Base-by-base conservation (phyloP, 306 rosid genomes). In the Prosopis cineraria region DNA sequence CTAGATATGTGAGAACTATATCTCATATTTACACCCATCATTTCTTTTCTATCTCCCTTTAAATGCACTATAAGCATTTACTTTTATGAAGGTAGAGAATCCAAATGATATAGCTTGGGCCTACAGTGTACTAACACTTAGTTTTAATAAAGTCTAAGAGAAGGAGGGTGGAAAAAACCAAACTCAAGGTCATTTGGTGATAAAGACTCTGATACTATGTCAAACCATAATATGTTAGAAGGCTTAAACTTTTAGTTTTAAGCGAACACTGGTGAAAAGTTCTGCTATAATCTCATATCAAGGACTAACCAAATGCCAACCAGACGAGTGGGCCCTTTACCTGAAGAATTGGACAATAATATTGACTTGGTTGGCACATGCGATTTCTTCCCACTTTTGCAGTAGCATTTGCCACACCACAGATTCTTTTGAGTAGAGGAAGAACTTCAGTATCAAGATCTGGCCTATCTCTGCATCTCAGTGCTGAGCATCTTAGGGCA, bases 381-480 rank as follows among this genome's bases (percentile, higher is more conserved):
- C 55, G 70, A 44, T 56, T 70, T 70, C 77, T 82, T 40, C 87
- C 91, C 53, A 66, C 53, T 74, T 81, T 82, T 39, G 77, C 84
- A 70, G 77, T 79, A 11, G 85, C 85, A 82, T 91, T 88, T 79
- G 92, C 93, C 80, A 73, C 24, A 80, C 83, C 85, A 47, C 62
- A 80, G 34, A 95, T 82, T 70, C 86, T 83, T 87, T 87, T 80
- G 73, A 95, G 93, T 29, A 88, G 78, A 1, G 98, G 98, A 76
- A 95, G 83, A 86, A 95, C 90, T 89, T 92, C 97, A 71, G 91
- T 80, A 41, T 90, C 96, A 74, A 95, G 97, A 75, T 95, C 97
- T 29, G 98, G 98, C 84, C 98, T 92, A 79, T 95, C 98, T 78
- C 97, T 87, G 89, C 98, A 95, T 82, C 96, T 85, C 70, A 92